Conservation (phyloP, 352 stramenopile genomes). For the Globisporangium abappressorium region DNA sequence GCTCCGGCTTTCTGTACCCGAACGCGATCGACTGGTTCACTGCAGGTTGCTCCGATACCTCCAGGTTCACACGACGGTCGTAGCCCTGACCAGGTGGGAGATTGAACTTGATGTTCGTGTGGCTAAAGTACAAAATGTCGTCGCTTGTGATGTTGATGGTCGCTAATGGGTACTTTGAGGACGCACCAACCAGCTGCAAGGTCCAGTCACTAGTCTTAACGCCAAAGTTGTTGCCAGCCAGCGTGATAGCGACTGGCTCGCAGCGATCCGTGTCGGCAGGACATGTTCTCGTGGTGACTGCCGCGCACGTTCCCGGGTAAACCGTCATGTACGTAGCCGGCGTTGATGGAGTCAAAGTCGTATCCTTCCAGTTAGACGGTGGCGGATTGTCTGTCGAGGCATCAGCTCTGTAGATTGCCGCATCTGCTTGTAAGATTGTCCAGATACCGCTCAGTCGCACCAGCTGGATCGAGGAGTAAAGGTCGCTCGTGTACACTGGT, state of each 20-base stretch:
- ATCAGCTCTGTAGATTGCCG: slow-evolving; percentile 25
- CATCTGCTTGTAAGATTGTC: slow-evolving; percentile 25
- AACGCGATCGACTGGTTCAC: slow-evolving; percentile 40
- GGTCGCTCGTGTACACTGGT: slow-evolving; percentile 30
- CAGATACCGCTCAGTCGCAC: slow-evolving; percentile 37
- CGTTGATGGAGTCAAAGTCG: slow-evolving; percentile 17
- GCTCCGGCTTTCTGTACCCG: slow-evolving; percentile 36
- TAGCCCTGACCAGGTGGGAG: slow-evolving; percentile 45
- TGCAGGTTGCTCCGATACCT: slow-evolving; percentile 25
- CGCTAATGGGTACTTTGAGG: slow-evolving; percentile 18
- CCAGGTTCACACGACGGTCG: slow-evolving; percentile 37
- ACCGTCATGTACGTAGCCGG: slow-evolving; percentile 29
- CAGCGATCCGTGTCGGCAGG: slow-evolving; percentile 40
- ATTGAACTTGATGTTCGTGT: slow-evolving; percentile 56
- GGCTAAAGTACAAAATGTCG: slow-evolving; percentile 56
- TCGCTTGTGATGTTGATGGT: slow-evolving; percentile 29
- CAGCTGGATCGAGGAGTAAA: slow-evolving; percentile 24
- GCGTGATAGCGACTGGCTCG: slow-evolving; percentile 40
- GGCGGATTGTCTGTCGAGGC: slow-evolving; percentile 27
- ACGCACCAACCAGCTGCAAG: slow-evolving; percentile 30
- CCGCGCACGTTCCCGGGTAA: slow-evolving; percentile 32
- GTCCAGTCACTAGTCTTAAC: slow-evolving; percentile 35
- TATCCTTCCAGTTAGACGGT: slow-evolving; percentile 31
- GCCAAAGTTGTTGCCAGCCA: slow-evolving; percentile 57
- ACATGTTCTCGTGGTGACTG: slow-evolving; percentile 26